Conservation (phyloP, 192 early-diverging fungal species). For the Coemansia sp. region DNA sequence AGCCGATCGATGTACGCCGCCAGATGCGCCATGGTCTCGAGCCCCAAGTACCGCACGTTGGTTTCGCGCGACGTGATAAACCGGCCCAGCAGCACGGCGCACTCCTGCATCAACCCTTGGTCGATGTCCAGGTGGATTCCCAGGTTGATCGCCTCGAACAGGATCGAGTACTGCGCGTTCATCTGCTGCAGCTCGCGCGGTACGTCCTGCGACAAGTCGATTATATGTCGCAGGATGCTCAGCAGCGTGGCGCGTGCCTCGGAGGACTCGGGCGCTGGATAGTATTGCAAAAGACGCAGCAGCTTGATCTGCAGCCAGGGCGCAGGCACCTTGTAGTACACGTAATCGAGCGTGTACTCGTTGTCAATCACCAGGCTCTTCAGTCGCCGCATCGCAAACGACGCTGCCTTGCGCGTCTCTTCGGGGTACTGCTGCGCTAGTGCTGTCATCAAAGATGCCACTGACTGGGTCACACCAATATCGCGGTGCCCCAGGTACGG, state of each 20-base stretch:
- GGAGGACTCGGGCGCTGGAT: conserved; percentile 73
- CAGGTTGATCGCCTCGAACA: conserved; percentile 97
- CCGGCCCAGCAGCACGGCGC: conserved; percentile 75
- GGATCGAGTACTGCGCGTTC: conserved; percentile 95
- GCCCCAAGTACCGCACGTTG: conserved; percentile 93
- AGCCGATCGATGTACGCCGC: conserved; percentile 79
- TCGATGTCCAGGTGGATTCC: conserved; percentile 90
- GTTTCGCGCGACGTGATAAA: conserved; percentile 96
- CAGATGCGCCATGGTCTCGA: conserved; percentile 98
- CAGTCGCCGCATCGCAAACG: conserved; percentile 76
- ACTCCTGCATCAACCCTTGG: conserved; percentile 82
- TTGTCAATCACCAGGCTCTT: conserved; percentile 84
- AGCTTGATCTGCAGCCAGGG: conserved; percentile 99
- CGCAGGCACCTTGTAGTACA: conserved; percentile 97
- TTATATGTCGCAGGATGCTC: conserved; percentile 74
- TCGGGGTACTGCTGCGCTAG: conserved; percentile 90
- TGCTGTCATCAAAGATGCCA: conserved; percentile 82
- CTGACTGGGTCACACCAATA: conserved; percentile 81
- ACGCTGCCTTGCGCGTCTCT: conserved; percentile 65
- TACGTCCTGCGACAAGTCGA: conserved; percentile 81
- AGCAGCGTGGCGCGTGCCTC: conserved; percentile 64
- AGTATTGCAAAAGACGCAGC: conserved; percentile 92
- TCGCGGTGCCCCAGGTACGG: conserved; percentile 85
- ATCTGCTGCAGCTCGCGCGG: conserved; percentile 96
- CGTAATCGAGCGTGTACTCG: conserved; percentile 79